Evolutionary conservation across 2,329 filamentous ascomycete species (phyloP).

Genomic region (Penicillium sp.): DNA sequence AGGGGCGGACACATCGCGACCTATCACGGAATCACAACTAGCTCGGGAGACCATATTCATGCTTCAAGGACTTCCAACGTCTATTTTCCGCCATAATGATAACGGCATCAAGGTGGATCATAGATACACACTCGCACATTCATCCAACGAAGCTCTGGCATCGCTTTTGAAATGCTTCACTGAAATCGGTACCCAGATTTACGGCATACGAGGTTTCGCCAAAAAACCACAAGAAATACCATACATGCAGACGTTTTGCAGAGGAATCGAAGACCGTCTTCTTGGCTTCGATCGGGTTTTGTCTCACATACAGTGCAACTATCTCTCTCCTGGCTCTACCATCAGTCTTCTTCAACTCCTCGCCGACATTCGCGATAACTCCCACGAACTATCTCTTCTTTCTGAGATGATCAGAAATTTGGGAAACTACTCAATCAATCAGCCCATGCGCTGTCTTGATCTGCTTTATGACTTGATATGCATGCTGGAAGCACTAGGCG

Average conservation of each 20-base stretch:
- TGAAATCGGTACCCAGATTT: slow-evolving; percentile 51
- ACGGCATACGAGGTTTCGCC: slow-evolving; percentile 53
- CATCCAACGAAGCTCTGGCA: slow-evolving; percentile 33
- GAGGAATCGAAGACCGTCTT: slow-evolving; percentile 61
- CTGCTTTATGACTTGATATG: slow-evolving; percentile 72
- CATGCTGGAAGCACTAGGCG: slow-evolving; percentile 69
- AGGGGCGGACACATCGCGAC: slow-evolving; percentile 24
- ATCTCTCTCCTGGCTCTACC: slow-evolving; percentile 57
- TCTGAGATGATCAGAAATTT: slow-evolving; percentile 64
- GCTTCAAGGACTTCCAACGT: slow-evolving; percentile 76
- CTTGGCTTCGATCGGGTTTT: slow-evolving; percentile 60
- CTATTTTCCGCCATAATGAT: slow-evolving; percentile 60
- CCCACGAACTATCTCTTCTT: slow-evolving; percentile 62
- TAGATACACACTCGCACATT: slow-evolving; percentile 38
- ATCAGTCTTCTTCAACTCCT: slow-evolving; percentile 69
- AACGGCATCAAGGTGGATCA: slow-evolving; percentile 39
- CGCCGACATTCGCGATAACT: slow-evolving; percentile 56
- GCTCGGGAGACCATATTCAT: slow-evolving; percentile 82
- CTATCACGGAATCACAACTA: slow-evolving; percentile 70
- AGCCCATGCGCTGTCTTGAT: slow-evolving; percentile 75
- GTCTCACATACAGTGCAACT: slow-evolving; percentile 61
- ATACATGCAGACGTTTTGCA: slow-evolving; percentile 71
- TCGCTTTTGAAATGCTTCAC: slow-evolving; percentile 48
- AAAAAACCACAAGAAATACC: slow-evolving; percentile 52
- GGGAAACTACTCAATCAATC: slow-evolving; percentile 44